A percentile compares a stretch with the other conserved stretches of the same genome.
Evolutionary conservation across 2,329 filamentous ascomycete genomes (phyloP).

Genomic region (Aotearoamyces nothofagi): DNA sequence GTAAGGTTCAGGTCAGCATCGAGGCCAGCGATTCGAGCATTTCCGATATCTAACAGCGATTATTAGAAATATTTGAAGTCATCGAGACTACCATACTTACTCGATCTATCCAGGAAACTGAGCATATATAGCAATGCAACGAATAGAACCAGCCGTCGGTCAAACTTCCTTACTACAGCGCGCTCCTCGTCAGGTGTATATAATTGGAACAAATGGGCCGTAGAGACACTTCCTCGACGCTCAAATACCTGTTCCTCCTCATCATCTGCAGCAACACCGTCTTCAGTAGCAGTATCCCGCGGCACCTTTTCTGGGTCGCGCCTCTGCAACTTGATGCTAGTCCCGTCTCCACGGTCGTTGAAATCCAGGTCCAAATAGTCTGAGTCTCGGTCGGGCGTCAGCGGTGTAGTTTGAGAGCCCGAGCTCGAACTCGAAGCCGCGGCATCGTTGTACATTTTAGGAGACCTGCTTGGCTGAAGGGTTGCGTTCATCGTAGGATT

Average conservation of each 20-base stretch:
- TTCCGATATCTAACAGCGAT: constrained; percentile 36
- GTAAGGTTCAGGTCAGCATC: constrained; percentile 38
- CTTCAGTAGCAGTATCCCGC: not conserved
- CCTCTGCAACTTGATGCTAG: not conserved
- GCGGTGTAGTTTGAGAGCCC: not conserved
- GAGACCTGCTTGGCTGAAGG: too few relatives aligned
- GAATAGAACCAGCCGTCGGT: constrained; percentile 64
- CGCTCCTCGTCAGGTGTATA: constrained; percentile 57
- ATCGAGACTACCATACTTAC: constrained; percentile 28
- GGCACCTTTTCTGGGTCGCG: not conserved
- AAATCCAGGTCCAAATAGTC: not conserved
- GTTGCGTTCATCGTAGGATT: too few relatives aligned
- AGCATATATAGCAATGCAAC: constrained; percentile 72
- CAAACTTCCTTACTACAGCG: constrained; percentile 58
- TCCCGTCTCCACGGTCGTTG: not conserved
- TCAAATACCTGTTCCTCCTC: too few relatives aligned
- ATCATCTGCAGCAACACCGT: not conserved
- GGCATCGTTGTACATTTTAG: too few relatives aligned
- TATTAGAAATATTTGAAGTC: constrained; percentile 4
- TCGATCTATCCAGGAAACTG: constrained; percentile 74
- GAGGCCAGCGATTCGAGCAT: constrained; percentile 49
- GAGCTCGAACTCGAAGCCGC: constrained; percentile 1
- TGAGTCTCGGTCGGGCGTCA: not conserved
- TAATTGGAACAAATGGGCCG: constrained; percentile 29
- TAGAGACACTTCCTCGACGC: constrained; percentile 15